Evolutionary conservation across 2,329 filamentous ascomycete species (phyloP).

Genomic region (Microsporum audouinii): DNA sequence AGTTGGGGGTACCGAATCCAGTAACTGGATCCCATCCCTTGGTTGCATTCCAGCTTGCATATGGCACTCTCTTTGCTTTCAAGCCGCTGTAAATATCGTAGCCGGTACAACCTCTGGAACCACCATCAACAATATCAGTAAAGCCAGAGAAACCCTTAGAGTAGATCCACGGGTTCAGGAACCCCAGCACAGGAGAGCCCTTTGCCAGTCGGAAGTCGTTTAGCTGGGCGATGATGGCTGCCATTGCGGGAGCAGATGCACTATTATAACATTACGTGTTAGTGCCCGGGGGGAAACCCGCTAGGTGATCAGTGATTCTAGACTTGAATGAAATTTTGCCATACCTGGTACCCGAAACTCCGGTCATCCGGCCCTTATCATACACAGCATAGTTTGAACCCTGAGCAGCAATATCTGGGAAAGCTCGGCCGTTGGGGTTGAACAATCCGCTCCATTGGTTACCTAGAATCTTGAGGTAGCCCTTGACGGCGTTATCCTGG

Average conservation of each 20-base stretch:
- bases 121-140: slow-evolving; percentile 40
- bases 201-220: slow-evolving; percentile 50
- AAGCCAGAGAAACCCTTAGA: slow-evolving; percentile 33
- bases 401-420: slow-evolving; percentile 53
- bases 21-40: slow-evolving; percentile 42
- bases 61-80: slow-evolving; percentile 24
- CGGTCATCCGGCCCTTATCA: slow-evolving; percentile 26
- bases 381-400: slow-evolving; percentile 32
- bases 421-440: slow-evolving; percentile 45
- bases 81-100: slow-evolving; percentile 10
- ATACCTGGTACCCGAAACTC: slow-evolving; percentile 38
- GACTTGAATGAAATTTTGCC: background rate
- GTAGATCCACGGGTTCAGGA: slow-evolving; percentile 54
- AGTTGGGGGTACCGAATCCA: slow-evolving; percentile 29
- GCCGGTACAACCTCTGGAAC: slow-evolving; percentile 37
- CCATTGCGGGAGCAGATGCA: slow-evolving; percentile 52
- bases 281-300: background rate
- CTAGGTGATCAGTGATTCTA: background rate
- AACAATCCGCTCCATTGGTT: slow-evolving; percentile 37
- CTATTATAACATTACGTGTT: slow-evolving; percentile 15
- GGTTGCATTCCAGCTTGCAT: slow-evolving; percentile 42
- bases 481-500: slow-evolving; percentile 35
- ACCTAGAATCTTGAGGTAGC: slow-evolving; percentile 33
- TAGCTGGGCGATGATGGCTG: slow-evolving; percentile 51
- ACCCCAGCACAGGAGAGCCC: slow-evolving; percentile 46